A percentile compares a stretch with the other conserved stretches of the same genome.
phyloP scores from a whole-genome alignment of 2,329 filamentous ascomycete genomes.

The Pseudocercospora fijiensis region DNA sequence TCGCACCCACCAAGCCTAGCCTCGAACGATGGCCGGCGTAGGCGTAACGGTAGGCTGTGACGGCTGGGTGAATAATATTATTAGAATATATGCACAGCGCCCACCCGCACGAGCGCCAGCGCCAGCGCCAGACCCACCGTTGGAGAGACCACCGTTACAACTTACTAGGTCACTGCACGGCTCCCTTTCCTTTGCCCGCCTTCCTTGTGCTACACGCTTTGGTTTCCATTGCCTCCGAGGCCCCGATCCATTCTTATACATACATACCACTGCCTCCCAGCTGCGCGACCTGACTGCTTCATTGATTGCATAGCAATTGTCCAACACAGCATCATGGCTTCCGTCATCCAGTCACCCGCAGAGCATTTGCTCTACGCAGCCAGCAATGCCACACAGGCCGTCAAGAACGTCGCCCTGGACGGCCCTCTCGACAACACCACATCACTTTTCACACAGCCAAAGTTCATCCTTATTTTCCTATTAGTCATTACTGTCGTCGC shows the following conservation, averaged over 20 bases:
- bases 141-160: background rate
- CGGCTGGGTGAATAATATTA: slow-evolving; percentile 1
- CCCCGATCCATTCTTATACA: background rate
- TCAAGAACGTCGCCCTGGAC: slow-evolving; percentile 1
- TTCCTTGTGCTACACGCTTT: background rate
- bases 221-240: background rate
- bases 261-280: background rate
- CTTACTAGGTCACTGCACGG: background rate
- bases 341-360: background rate
- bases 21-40: background rate
- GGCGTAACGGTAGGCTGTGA: background rate
- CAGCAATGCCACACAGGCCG: background rate
- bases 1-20: background rate
- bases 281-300: slow-evolving; percentile 3
- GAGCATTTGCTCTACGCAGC: slow-evolving; percentile 3
- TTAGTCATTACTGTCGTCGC: slow-evolving; percentile 15
- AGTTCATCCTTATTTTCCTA: slow-evolving; percentile 18
- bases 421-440: background rate
- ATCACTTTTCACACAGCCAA: slow-evolving; percentile 16
- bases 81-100: slow-evolving; percentile 7
- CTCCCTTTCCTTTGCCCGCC: background rate
- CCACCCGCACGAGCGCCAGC: background rate
- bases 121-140: background rate
- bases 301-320: slow-evolving; percentile 2
- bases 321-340: background rate